These are phyloP conservation scores for Passalora sequoiae DNA, from an alignment of 2,329 filamentous ascomycete genomes.

Conservation along the genomic window DNA sequence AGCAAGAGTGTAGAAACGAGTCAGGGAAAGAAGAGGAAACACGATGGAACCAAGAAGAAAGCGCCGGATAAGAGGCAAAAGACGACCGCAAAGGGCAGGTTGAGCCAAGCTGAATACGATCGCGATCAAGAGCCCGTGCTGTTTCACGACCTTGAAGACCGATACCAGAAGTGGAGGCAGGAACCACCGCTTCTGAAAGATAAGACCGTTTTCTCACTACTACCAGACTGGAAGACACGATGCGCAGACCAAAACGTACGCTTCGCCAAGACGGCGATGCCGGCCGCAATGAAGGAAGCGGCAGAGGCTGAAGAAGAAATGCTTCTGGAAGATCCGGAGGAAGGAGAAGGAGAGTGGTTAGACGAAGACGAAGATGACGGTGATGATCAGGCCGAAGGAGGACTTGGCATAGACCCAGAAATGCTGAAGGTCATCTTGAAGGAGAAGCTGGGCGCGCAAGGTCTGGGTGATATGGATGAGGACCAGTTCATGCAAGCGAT, in stretches of 20 bases:
- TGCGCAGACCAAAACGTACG: conserved; percentile 29
- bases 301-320: conserved; percentile 22
- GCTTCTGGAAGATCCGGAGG: conserved; percentile 13
- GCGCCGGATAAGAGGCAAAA: conserved; percentile 23
- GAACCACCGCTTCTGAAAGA: conserved; percentile 22
- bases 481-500: conserved; percentile 41
- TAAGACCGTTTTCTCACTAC: conserved; percentile 35
- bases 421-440: conserved; percentile 34
- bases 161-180: conserved; percentile 6
- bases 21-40: conserved; percentile 31
- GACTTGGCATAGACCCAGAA: conserved; percentile 34
- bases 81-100: conserved; percentile 16
- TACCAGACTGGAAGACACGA: conserved; percentile 43
- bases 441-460: conserved; percentile 29
- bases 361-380: conserved; percentile 19
- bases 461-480: conserved; percentile 39
- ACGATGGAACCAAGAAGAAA: conserved; percentile 1
- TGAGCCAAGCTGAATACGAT: conserved; percentile 4
- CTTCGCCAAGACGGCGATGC: conserved; percentile 23
- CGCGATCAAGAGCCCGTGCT: conserved; percentile 26
- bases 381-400: conserved; percentile 15
- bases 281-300: conserved; percentile 28
- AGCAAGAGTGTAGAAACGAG: conserved; percentile 13
- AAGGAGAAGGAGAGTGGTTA: conserved; percentile 19
- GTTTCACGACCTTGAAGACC: conserved; percentile 22